These are phyloP conservation scores for Diutina pseudorugosa DNA, from an alignment of 1,139 yeast species.

Conservation along the genomic window DNA sequence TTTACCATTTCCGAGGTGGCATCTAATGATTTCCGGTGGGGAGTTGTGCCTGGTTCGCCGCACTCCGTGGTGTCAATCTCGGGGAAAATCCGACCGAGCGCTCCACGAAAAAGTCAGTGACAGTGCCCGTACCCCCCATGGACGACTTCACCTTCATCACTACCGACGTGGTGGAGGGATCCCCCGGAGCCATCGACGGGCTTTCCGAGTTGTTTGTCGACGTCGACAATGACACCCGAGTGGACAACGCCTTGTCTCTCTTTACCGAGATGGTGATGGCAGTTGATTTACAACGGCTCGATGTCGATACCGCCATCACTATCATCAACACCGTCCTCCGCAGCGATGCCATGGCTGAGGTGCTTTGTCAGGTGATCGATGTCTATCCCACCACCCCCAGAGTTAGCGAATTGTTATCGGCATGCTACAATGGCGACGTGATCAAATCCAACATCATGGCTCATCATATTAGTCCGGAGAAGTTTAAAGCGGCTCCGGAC, in stretches of 20 bases:
- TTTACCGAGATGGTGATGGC: slow-evolving; percentile 3
- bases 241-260: not conserved
- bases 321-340: not conserved
- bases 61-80: not conserved
- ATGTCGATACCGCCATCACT: not conserved
- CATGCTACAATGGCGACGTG: slow-evolving; percentile 15
- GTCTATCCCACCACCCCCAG: slow-evolving; percentile 26
- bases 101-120: not conserved
- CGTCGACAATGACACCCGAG: not conserved
- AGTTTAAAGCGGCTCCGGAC: slow-evolving; percentile 20
- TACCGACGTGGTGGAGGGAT: not conserved
- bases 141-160: not conserved
- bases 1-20: not conserved
- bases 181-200: not conserved
- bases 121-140: not conserved
- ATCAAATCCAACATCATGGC: slow-evolving; percentile 28
- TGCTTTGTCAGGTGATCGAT: slow-evolving; percentile 34
- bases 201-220: not conserved
- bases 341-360: slow-evolving; percentile 13
- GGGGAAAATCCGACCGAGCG: not conserved
- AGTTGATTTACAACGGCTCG: not conserved
- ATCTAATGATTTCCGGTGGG: not conserved
- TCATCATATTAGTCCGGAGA: slow-evolving; percentile 21
- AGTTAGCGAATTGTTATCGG: slow-evolving; percentile 18
- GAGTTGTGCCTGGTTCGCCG: too few species aligned